A percentile compares a stretch with the other conserved stretches of the same genome.
These are phyloP conservation scores for Globisporangium echinulatum DNA, from an alignment of 352 stramenopile genomes.

Conservation along the genomic window DNA sequence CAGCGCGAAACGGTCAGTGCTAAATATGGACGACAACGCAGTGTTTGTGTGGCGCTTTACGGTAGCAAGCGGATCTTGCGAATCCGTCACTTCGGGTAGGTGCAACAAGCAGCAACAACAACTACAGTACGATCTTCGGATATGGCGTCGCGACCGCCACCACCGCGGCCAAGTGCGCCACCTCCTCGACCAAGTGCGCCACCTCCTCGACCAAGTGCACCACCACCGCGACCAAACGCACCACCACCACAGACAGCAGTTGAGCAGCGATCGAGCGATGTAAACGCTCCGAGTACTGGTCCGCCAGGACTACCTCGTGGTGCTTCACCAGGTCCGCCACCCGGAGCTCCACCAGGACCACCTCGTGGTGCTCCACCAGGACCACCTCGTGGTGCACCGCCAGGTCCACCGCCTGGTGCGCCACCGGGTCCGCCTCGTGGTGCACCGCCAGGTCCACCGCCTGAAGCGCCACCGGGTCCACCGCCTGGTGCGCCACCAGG, in stretches of 20 bases:
- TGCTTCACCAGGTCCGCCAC: slow-evolving; percentile 1
- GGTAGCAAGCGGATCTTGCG: no score
- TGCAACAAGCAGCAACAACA: no score
- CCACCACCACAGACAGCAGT: neutral
- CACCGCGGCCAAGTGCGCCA: neutral
- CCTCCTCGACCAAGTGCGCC: neutral
- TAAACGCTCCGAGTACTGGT: neutral
- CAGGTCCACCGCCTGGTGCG: slow-evolving; percentile 23
- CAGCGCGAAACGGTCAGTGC: no score
- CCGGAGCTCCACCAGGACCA: slow-evolving; percentile 7
- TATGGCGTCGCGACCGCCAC: neutral
- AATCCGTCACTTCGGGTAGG: no score
- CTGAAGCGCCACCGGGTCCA: slow-evolving; percentile 8
- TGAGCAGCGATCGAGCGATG: neutral
- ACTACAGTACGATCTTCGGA: neutral
- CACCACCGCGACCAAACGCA: slow-evolving; percentile 1
- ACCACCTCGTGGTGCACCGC: slow-evolving; percentile 20
- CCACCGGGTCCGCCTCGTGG: slow-evolving; percentile 21
- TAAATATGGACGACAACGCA: no score
- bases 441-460: slow-evolving; percentile 18
- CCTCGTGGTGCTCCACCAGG: slow-evolving; percentile 7
- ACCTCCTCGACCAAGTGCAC: neutral
- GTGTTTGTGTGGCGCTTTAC: no score
- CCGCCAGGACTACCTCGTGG: no score
- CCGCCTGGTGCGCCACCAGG: slow-evolving; percentile 18